Conservation (phyloP, 257 asterid genomes). For the Ajuga chamaepitys region DNA sequence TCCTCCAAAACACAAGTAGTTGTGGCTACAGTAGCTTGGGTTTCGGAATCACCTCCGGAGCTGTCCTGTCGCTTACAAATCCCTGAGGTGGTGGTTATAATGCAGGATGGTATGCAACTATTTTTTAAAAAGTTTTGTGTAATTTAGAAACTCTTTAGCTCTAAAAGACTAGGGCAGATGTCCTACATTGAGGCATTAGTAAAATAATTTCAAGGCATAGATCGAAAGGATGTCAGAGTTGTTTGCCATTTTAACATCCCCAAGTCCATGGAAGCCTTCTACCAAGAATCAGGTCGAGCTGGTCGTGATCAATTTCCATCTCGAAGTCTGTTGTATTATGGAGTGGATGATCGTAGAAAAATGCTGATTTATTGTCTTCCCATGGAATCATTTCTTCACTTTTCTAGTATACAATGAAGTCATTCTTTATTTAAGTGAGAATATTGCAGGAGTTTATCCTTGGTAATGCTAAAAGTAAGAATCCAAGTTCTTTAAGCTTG, state of each 20-base stretch:
- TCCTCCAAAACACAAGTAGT: constrained; percentile 86
- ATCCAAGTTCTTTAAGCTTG: constrained; percentile 42
- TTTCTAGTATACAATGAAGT: neutral
- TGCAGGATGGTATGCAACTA: constrained; percentile 86
- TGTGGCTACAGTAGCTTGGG: constrained; percentile 89
- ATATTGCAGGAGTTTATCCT: constrained; percentile 73
- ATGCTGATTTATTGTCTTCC: constrained; percentile 47
- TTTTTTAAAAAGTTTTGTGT: constrained; percentile 1
- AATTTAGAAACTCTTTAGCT: constrained; percentile 12
- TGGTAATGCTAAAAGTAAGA: constrained; percentile 53
- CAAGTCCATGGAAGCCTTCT: constrained; percentile 94
- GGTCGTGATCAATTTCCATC: constrained; percentile 98
- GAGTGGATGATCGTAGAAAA: constrained; percentile 74
- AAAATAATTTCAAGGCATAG: constrained; percentile 63
- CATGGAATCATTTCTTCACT: neutral
- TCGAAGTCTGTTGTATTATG: constrained; percentile 81
- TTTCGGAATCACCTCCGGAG: constrained; percentile 37
- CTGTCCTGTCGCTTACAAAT: constrained; percentile 23
- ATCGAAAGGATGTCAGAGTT: constrained; percentile 86
- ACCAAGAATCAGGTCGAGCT: constrained; percentile 99
- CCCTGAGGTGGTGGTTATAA: constrained; percentile 33
- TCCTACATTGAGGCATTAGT: constrained; percentile 1
- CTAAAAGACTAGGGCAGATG: constrained; percentile 10
- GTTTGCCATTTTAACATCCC: constrained; percentile 95
- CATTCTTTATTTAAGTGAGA: constrained; percentile 11